These are phyloP conservation scores for Aspergillus avenaceus DNA, from an alignment of 495 filamentous ascomycete genomes.

Conservation along the genomic window DNA sequence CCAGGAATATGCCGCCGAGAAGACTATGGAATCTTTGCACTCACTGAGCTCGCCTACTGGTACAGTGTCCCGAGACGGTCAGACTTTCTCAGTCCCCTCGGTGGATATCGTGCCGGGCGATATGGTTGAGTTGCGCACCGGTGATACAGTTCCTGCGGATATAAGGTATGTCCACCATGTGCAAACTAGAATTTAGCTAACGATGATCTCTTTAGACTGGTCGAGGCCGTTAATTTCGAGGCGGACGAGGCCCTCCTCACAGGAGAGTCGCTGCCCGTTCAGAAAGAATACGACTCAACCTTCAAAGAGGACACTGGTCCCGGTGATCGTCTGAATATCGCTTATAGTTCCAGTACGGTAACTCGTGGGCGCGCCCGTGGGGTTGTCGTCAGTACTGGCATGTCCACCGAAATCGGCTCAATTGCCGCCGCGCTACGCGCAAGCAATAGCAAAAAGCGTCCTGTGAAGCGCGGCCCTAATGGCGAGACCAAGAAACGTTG, in stretches of 20 bases:
- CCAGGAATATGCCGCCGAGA: conserved; percentile 68
- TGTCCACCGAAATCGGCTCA: conserved; percentile 67
- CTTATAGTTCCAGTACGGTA: conserved; percentile 66
- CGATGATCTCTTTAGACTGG: conserved; percentile 32
- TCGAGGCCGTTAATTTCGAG: conserved; percentile 68
- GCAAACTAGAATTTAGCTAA: not conserved
- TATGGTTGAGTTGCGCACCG: conserved; percentile 73
- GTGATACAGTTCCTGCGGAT: conserved; percentile 80
- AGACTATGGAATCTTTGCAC: conserved; percentile 70
- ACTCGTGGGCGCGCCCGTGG: conserved; percentile 69
- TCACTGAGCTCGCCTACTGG: conserved; percentile 61
- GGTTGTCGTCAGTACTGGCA: conserved; percentile 67
- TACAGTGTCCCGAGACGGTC: conserved; percentile 50
- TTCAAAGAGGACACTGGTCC: conserved; percentile 51
- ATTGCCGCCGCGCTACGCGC: conserved; percentile 63
- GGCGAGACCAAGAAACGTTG: conserved; percentile 59
- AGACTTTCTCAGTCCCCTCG: conserved; percentile 49
- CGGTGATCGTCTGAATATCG: conserved; percentile 68
- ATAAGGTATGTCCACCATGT: conserved; percentile 28
- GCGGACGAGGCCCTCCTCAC: conserved; percentile 72
- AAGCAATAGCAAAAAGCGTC: conserved; percentile 39
- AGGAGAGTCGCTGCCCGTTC: conserved; percentile 68
- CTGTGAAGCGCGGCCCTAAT: conserved; percentile 53
- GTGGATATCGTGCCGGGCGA: conserved; percentile 58
- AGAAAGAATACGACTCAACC: conserved; percentile 47